Evolutionary conservation across 106 monocot species (phyloP).

Genomic region (Dioscorea alata): DNA sequence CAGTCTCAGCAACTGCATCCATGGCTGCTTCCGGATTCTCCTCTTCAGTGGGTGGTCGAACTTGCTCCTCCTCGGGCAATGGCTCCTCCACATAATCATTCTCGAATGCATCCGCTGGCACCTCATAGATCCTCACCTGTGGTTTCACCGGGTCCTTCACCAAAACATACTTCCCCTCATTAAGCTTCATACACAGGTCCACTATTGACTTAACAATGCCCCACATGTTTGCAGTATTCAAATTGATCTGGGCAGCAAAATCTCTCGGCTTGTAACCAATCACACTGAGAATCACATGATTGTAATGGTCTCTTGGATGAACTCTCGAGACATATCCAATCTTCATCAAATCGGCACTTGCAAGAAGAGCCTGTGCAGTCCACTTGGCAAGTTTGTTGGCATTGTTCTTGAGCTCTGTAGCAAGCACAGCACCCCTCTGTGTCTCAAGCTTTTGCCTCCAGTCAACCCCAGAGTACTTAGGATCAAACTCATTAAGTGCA

Average conservation of each 20-base stretch:
- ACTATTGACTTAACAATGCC: conserved; percentile 96
- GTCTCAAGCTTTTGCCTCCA: conserved; percentile 99
- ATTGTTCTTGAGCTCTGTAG: conserved; percentile 97
- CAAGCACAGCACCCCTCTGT: conserved; percentile 92
- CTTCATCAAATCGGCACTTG: conserved; percentile 92
- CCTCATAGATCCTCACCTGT: conserved; percentile 94
- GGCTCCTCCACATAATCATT: conserved; percentile 98
- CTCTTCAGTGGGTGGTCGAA: conserved; percentile 56
- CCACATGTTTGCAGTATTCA: conserved; percentile 94
- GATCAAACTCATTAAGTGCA: conserved; percentile 91
- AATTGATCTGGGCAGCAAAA: conserved; percentile 92
- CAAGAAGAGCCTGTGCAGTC: conserved; percentile 92
- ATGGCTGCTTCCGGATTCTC: conserved; percentile 23
- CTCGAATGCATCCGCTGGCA: conserved; percentile 90
- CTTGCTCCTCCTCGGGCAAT: conserved; percentile 94
- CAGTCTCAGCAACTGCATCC: conserved; percentile 35
- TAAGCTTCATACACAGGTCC: conserved; percentile 92
- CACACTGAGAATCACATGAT: conserved; percentile 83
- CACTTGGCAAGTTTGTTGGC: conserved; percentile 93
- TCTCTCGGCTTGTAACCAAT: conserved; percentile 89
- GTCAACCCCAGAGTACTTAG: conserved; percentile 83
- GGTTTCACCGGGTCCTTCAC: conserved; percentile 95
- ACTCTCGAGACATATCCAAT: conserved; percentile 84
- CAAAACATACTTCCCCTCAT: conserved; percentile 94
- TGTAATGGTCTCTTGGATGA: conserved; percentile 78